Evolutionary conservation across 2,329 filamentous ascomycete genomes (phyloP).

Genomic region (Tetracladium maxilliforme): DNA sequence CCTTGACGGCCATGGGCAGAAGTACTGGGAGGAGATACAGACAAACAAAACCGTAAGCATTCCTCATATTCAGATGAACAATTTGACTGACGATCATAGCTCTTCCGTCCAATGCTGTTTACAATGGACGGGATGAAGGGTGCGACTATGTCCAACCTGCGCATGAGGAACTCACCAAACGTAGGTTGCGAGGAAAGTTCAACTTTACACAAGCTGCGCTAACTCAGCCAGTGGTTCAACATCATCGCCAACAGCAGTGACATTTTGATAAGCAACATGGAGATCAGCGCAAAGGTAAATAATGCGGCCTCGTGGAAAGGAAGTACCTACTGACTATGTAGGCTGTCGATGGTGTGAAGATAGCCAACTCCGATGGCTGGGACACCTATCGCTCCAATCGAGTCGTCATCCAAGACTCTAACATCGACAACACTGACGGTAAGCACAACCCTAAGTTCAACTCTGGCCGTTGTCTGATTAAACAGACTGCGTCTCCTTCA

Average conservation of each 20-base stretch:
- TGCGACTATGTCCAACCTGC: not conserved
- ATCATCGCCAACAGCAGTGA: slow-evolving; percentile 36
- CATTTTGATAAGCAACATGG: slow-evolving; percentile 34
- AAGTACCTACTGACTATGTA: slow-evolving; percentile 15
- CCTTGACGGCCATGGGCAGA: slow-evolving; percentile 6
- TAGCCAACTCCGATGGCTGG: slow-evolving; percentile 49
- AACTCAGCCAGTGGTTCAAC: slow-evolving; percentile 41
- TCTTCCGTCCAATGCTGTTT: too few species aligned
- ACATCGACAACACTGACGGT: slow-evolving; percentile 49
- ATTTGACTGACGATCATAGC: too few species aligned
- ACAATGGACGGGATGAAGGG: too few species aligned
- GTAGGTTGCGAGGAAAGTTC: not conserved
- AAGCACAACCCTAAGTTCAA: too few species aligned
- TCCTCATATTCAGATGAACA: too few species aligned
- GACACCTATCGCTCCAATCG: slow-evolving; percentile 46
- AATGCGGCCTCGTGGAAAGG: slow-evolving; percentile 33
- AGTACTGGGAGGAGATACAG: slow-evolving; percentile 2
- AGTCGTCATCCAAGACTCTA: slow-evolving; percentile 52
- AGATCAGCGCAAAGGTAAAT: slow-evolving; percentile 29
- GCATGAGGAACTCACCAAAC: not conserved
- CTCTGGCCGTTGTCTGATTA: slow-evolving; percentile 6
- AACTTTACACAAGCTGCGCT: slow-evolving; percentile 22
- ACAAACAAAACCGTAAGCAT: not conserved
- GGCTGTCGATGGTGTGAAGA: slow-evolving; percentile 26
- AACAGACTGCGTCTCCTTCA: slow-evolving; percentile 45